Evolutionary conservation across 768 basidiomycete genomes (phyloP).

Genomic region (Daedalea quercina): DNA sequence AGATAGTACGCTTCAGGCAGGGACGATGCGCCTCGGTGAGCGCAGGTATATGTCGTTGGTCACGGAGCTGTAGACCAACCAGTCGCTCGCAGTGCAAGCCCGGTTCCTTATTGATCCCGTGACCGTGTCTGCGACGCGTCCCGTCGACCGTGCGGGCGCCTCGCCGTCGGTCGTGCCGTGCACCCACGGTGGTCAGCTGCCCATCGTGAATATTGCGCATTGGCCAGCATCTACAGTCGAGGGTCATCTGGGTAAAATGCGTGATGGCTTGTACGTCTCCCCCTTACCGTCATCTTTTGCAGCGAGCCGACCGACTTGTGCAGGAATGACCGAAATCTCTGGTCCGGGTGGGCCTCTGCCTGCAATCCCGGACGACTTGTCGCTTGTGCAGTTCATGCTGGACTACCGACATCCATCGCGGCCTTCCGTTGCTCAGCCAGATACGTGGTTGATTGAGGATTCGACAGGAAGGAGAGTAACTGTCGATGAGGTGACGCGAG

Average conservation of each 20-base stretch:
- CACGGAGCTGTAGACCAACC: not conserved
- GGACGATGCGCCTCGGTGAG: not conserved
- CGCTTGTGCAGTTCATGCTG: slow-evolving; percentile 49
- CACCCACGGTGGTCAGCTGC: not conserved
- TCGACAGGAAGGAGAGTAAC: slow-evolving; percentile 33
- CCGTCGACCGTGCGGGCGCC: not conserved
- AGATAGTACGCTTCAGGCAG: not conserved
- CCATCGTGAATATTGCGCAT: not conserved
- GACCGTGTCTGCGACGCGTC: not conserved
- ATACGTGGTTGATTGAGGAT: slow-evolving; percentile 48
- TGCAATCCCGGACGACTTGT: slow-evolving; percentile 42
- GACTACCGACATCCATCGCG: slow-evolving; percentile 35
- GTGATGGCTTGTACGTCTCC: not conserved
- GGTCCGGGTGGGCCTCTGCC: slow-evolving; percentile 23
- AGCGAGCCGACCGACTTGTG: not conserved
- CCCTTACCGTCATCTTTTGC: not conserved
- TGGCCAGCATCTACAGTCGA: too few species aligned
- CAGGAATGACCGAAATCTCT: slow-evolving; percentile 16
- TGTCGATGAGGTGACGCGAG: slow-evolving; percentile 38
- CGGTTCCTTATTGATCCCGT: not conserved
- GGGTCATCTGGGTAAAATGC: not conserved
- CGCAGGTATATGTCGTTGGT: too few species aligned
- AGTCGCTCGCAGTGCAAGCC: not conserved
- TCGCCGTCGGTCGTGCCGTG: not conserved
- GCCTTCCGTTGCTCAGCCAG: slow-evolving; percentile 24